A percentile compares a stretch with the other conserved stretches of the same genome.
phyloP scores from a whole-genome alignment of 164 flowering plant genomes.

The Santalum album region DNA sequence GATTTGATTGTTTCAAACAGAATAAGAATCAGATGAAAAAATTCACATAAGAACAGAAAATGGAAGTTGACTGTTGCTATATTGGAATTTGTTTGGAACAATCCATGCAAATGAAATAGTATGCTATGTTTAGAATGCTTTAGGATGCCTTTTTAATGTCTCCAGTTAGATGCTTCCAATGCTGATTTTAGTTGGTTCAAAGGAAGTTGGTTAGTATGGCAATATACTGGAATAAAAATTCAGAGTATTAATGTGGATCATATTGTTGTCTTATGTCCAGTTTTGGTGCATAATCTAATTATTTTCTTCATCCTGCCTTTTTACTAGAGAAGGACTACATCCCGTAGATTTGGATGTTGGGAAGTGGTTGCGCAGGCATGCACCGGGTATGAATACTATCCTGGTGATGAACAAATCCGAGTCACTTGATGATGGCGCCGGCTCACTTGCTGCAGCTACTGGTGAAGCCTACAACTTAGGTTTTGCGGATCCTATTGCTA shows the following conservation, averaged over 20 bases:
- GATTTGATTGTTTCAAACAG: no score
- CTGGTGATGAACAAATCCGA: constrained; percentile 87
- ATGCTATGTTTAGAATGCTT: neutral
- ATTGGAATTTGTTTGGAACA: neutral
- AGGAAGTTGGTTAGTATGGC: neutral
- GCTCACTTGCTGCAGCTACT: constrained; percentile 51
- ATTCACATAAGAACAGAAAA: no score
- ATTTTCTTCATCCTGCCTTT: neutral
- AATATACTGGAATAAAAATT: neutral
- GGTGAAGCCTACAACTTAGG: constrained; percentile 72
- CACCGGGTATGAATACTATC: constrained; percentile 50
- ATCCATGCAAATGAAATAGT: neutral
- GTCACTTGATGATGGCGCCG: constrained; percentile 56
- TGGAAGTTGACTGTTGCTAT: no score
- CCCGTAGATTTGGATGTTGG: constrained; percentile 90
- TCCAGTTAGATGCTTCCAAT: neutral
- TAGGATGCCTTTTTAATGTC: neutral
- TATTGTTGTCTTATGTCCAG: neutral
- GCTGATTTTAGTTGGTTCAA: neutral
- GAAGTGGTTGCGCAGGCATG: constrained; percentile 87
- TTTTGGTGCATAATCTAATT: neutral
- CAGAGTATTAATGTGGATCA: neutral
- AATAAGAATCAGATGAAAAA: no score
- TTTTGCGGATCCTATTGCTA: constrained; percentile 86
- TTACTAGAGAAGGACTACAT: constrained; percentile 69